Percentiles rank a stretch among this genome's conserved stretches.
Conservation (phyloP, 805 yeast genomes). For the Isabelozyma rhagii region DNA sequence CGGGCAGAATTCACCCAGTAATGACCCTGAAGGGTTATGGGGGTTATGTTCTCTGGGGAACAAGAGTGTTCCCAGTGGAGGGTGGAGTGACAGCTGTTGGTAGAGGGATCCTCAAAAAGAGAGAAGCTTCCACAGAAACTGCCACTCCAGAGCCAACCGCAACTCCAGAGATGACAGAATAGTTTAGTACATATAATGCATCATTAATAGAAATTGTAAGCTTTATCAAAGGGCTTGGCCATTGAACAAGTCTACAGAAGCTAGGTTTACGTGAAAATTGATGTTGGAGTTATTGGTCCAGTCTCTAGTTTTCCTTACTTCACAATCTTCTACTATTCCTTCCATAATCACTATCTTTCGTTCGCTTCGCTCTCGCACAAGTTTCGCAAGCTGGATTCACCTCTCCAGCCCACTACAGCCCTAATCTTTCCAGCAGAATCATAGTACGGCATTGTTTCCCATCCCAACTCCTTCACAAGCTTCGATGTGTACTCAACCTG, state of each 20-base stretch:
- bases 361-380: neutral
- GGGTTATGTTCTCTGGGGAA: slow-evolving; percentile 79
- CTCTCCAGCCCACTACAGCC: slow-evolving; percentile 63
- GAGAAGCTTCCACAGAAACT: neutral
- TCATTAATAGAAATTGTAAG: too few relatives aligned
- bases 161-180: too few relatives aligned
- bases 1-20: slow-evolving; percentile 90
- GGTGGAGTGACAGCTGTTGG: slow-evolving; percentile 62
- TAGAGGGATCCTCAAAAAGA: slow-evolving; percentile 51
- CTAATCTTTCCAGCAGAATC: slow-evolving; percentile 56
- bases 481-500: slow-evolving; percentile 50
- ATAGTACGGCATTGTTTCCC: slow-evolving; percentile 47
- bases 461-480: slow-evolving; percentile 19
- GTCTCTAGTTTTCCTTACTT: too few relatives aligned
- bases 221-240: too few relatives aligned
- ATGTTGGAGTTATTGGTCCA: too few relatives aligned
- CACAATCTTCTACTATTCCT: neutral
- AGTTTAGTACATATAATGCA: too few relatives aligned
- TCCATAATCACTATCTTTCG: too few relatives aligned
- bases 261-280: too few relatives aligned
- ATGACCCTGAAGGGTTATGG: slow-evolving; percentile 95
- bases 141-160: neutral
- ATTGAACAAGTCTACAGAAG: too few relatives aligned
- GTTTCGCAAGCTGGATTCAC: slow-evolving; percentile 6
- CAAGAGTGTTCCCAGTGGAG: slow-evolving; percentile 71